A percentile compares a stretch with the other conserved stretches of the same genome.
Evolutionary conservation across 2,329 filamentous ascomycete species (phyloP).

Genomic region (Xylaria sp.): DNA sequence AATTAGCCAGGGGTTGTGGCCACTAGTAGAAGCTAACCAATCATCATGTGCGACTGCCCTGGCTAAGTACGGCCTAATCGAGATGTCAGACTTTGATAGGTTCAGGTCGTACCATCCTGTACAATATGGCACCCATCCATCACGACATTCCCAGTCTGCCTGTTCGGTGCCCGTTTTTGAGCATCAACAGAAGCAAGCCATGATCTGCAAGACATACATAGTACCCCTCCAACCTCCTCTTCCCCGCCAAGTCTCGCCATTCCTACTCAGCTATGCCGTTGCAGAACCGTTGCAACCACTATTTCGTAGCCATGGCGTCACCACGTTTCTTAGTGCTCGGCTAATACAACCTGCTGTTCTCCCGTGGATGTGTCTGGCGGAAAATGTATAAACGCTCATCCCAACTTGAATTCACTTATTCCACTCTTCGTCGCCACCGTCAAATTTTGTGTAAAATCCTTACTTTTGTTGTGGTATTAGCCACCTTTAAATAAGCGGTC

Average conservation of each 20-base stretch:
- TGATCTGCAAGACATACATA: constrained; percentile 21
- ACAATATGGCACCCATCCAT: constrained; percentile 1
- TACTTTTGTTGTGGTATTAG: not conserved
- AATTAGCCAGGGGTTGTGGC: constrained; percentile 11
- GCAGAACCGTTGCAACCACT: not conserved
- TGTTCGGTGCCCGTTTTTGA: not conserved
- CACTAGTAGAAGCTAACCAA: constrained; percentile 12
- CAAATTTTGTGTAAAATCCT: not conserved
- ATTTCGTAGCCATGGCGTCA: constrained; percentile 35
- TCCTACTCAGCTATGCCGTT: not conserved
- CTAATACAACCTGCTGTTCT: constrained; percentile 4
- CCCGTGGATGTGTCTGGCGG: not conserved
- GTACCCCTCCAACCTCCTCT: constrained; percentile 11
- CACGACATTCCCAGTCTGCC: constrained; percentile 17
- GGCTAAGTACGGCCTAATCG: not conserved
- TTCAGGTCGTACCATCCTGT: not conserved
- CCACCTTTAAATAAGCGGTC: not conserved
- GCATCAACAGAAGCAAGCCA: constrained; percentile 4
- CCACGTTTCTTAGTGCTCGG: constrained; percentile 10
- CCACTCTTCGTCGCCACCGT: not conserved
- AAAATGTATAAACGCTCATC: constrained; percentile 6
- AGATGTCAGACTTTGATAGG: not conserved
- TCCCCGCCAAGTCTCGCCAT: constrained; percentile 14
- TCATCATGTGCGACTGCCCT: constrained; percentile 13
- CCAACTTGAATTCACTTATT: not conserved